Percentiles rank a stretch among this genome's conserved stretches.
Conservation (phyloP, 352 stramenopile genomes). For the Pythium grandisporangium region DNA sequence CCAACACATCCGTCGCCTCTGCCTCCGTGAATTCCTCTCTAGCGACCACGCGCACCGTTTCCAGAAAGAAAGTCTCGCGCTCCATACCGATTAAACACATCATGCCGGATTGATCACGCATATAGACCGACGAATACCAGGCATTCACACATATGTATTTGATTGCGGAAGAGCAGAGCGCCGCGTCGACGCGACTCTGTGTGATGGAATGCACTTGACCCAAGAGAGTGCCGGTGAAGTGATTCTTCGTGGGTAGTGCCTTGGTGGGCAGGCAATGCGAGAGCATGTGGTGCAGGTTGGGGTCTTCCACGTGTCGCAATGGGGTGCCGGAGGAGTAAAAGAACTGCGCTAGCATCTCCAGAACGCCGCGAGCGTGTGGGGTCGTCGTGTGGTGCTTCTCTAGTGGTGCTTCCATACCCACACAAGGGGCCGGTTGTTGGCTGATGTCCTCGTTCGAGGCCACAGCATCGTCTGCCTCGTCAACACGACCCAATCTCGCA, state of each 20-base stretch:
- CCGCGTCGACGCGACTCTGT: not conserved
- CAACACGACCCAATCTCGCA: too few species aligned
- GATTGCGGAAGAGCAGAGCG: not conserved
- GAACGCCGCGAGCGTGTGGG: not conserved
- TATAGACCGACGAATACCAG: not conserved
- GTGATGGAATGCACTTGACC: slow-evolving; percentile 8
- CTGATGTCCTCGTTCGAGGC: too few species aligned
- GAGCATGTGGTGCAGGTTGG: slow-evolving; percentile 4
- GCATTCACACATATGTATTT: slow-evolving; percentile 5
- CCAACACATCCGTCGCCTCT: slow-evolving; percentile 1
- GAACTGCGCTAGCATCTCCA: not conserved
- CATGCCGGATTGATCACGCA: not conserved
- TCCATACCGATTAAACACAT: not conserved
- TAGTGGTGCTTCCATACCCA: too few species aligned
- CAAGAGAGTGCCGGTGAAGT: slow-evolving; percentile 11
- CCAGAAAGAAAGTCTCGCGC: not conserved
- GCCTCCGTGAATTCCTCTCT: too few species aligned
- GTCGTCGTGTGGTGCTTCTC: too few species aligned
- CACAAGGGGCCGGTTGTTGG: too few species aligned
- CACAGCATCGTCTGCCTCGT: too few species aligned
- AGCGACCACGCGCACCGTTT: too few species aligned
- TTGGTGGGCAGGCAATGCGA: slow-evolving; percentile 4
- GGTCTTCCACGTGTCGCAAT: not conserved
- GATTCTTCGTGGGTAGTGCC: not conserved
- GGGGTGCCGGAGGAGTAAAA: not conserved